Conservation (phyloP, 2,329 filamentous ascomycete species). For the Trichoderma sp. region DNA sequence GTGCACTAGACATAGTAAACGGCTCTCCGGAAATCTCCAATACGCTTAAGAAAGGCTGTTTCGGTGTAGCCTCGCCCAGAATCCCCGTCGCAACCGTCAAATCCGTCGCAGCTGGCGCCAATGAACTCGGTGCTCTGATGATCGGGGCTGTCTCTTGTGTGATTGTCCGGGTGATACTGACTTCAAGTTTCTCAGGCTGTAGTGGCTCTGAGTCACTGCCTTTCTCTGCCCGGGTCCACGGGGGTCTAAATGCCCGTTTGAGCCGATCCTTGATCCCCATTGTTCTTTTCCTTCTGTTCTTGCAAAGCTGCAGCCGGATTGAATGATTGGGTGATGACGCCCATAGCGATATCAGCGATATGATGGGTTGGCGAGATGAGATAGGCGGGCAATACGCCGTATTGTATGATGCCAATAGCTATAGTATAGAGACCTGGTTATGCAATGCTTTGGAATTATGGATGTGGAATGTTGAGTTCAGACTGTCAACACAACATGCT, state of each 20-base stretch:
- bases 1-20: not conserved
- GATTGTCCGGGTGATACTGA: not conserved
- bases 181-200: not conserved
- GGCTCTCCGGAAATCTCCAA: not conserved
- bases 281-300: not conserved
- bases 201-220: not conserved
- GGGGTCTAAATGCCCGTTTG: not conserved
- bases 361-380: not conserved
- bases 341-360: conserved; percentile 29
- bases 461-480: not conserved
- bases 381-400: not conserved
- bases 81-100: conserved; percentile 3
- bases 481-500: not conserved
- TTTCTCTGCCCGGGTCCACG: not conserved
- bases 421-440: not conserved
- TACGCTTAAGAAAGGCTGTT: no score
- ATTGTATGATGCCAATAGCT: not conserved
- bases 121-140: not conserved
- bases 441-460: not conserved
- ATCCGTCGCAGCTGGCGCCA: not conserved
- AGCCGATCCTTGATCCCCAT: conserved; percentile 2
- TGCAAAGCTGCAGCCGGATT: not conserved
- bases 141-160: not conserved
- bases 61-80: not conserved
- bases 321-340: conserved; percentile 1